Percentiles rank a stretch among this genome's conserved stretches.
These are phyloP conservation scores for Citrus mangshanensis DNA, from an alignment of 345 rosid genomes.

Conservation along the genomic window DNA sequence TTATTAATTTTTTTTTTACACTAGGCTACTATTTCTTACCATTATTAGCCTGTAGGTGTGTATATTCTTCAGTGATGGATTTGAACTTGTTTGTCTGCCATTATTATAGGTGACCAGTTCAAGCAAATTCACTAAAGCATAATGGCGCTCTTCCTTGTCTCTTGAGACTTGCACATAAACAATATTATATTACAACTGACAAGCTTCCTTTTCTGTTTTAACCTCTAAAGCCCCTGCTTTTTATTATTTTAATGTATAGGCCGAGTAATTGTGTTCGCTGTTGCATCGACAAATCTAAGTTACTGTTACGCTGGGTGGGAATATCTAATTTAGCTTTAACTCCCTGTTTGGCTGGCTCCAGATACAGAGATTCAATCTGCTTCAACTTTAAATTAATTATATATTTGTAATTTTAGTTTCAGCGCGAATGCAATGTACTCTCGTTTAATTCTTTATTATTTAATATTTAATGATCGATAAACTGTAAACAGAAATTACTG, in stretches of 20 bases:
- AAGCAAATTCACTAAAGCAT: not conserved
- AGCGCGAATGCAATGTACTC: too few relatives aligned
- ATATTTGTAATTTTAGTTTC: too few relatives aligned
- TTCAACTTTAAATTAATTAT: too few relatives aligned
- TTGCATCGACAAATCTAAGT: conserved; percentile 18
- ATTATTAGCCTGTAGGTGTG: not conserved
- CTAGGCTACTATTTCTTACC: too few relatives aligned
- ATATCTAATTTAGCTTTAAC: not conserved
- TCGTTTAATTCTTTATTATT: too few relatives aligned
- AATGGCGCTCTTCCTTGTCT: conserved; percentile 4
- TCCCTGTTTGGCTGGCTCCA: conserved; percentile 2
- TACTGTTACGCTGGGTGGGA: not conserved
- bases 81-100: conserved; percentile 34
- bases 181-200: not conserved
- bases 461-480: too few relatives aligned
- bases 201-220: not conserved
- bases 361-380: not conserved
- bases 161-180: conserved; percentile 6
- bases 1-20: not conserved
- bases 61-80: conserved; percentile 5
- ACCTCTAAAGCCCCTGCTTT: conserved; percentile 4
- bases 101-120: not conserved
- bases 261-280: conserved; percentile 22
- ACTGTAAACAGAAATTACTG: too few relatives aligned
- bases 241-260: not conserved